These are phyloP conservation scores for Globisporangium viniferum DNA, from an alignment of 352 stramenopile genomes.

Conservation along the genomic window DNA sequence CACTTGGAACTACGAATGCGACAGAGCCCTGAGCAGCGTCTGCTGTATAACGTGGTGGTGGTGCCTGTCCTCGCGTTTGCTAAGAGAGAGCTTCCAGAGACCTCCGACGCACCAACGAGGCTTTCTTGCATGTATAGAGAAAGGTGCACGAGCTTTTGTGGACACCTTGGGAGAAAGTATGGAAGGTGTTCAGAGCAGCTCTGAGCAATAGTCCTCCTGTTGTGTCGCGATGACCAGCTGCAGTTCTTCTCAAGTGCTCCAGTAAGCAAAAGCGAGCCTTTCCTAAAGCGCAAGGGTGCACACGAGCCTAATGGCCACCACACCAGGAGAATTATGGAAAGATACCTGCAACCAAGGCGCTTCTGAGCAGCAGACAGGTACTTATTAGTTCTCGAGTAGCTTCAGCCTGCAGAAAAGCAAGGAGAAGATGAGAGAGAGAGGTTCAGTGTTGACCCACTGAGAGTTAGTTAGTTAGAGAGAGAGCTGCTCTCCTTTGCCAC, in stretches of 20 bases:
- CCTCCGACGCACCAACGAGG: background rate
- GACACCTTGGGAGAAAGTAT: background rate
- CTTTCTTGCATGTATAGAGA: background rate
- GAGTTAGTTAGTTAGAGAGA: no score
- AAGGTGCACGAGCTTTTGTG: background rate
- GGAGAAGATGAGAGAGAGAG: no score
- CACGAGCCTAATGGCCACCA: background rate
- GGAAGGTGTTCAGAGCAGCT: background rate
- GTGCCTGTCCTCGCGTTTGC: background rate
- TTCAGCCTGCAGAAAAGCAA: no score
- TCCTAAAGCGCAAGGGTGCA: background rate
- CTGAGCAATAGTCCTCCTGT: background rate
- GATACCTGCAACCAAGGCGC: background rate
- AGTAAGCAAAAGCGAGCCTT: background rate
- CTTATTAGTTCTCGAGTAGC: background rate
- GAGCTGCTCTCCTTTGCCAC: no score
- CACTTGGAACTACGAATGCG: background rate
- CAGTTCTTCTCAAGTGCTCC: background rate
- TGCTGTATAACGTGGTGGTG: background rate
- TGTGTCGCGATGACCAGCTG: background rate
- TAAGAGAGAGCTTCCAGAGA: background rate
- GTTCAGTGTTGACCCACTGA: no score
- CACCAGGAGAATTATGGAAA: background rate
- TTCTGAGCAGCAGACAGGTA: background rate
- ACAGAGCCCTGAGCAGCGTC: background rate